Base-by-base conservation (phyloP, 2,329 filamentous ascomycete species). In the Talaromyces piceae region DNA sequence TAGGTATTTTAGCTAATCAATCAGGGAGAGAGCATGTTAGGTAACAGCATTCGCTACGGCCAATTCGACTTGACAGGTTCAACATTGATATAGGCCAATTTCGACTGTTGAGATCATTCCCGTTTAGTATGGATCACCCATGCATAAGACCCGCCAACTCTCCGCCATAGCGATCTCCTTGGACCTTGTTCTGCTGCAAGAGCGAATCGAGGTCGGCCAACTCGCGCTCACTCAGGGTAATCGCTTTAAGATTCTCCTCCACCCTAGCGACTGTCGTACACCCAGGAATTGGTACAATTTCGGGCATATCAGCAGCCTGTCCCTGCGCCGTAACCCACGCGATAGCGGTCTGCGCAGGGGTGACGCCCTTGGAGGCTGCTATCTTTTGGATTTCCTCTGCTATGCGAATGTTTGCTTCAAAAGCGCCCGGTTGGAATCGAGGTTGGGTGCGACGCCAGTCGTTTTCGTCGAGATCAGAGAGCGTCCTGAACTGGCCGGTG, bases 371-470 rank as follows among this genome's bases (percentile, higher is more conserved):
- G 22, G 26, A 39, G 52, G 66, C 52, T 1, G 76, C 76, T 43
- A 80, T 59, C 22, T 65, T 63, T 47, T 71, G 65, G 7, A 78
- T 61, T 52, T 73, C 68, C 3, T 73, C 61, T n/a, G 77, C 71
- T 5, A 79, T 68, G 58, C 73, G 67, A 20, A 77, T 59, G 59
- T 80, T 80, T 51, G 74, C 67, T 43, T 71, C 62, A 59, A 79
- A 74, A 49, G 73, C 73, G 31, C 74, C 76, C 3, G 72, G 70
- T 53, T 76, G 69, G 64, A 79, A 82, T 8, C 75, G 72, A 3
- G 77, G 73, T 44, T 75, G 53, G 3, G 49, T 44, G 8, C 61
- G 63, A 7, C 76, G 70, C 46, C 75, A 57, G 52, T 78, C 76
- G 27, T 67, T 71, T 41, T 74, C 67, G 0, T 72, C 73, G 39